A percentile compares a stretch with the other conserved stretches of the same genome.
These are phyloP conservation scores for Colletotrichum destructivum DNA, from an alignment of 2,329 filamentous ascomycete genomes.

Conservation along the genomic window DNA sequence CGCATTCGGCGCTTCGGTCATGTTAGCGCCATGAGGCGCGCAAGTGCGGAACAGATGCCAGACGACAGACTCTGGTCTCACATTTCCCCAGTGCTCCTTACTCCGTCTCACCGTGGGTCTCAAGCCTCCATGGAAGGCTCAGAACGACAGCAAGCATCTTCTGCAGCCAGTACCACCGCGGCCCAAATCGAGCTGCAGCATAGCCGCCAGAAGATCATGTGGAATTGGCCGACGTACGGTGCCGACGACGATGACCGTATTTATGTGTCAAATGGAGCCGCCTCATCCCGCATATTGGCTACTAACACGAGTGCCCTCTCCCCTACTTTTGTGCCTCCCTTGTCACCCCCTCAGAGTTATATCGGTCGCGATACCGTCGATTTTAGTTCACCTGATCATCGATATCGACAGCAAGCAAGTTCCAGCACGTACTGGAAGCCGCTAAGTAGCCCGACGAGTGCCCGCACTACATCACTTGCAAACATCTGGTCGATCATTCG, in stretches of 20 bases:
- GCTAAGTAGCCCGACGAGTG: conserved; percentile 26
- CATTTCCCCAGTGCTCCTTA: conserved; percentile 45
- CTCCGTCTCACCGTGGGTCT: conserved; percentile 44
- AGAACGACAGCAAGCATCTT: conserved; percentile 21
- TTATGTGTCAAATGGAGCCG: conserved; percentile 12
- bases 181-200: conserved; percentile 28
- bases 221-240: conserved; percentile 35
- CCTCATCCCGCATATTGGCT: not conserved
- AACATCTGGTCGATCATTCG: conserved; percentile 46
- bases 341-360: conserved; percentile 28
- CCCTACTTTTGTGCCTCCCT: conserved; percentile 18
- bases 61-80: conserved; percentile 11
- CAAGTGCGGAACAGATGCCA: conserved; percentile 24
- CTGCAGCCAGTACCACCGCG: conserved; percentile 14
- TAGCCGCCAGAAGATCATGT: conserved; percentile 31
- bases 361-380: conserved; percentile 23
- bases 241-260: conserved; percentile 26
- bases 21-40: conserved; percentile 20
- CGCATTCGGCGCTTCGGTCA: conserved; percentile 58
- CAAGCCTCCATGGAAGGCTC: conserved; percentile 23
- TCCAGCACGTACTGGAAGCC: conserved; percentile 29
- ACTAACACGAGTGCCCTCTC: conserved; percentile 19
- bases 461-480: conserved; percentile 44
- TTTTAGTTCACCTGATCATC: conserved; percentile 12
- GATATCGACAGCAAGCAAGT: conserved; percentile 6